A percentile compares a stretch with the other conserved stretches of the same genome.
Evolutionary conservation across 495 filamentous ascomycete species (phyloP).

Genomic region (Beverwykella pulmonaria): DNA sequence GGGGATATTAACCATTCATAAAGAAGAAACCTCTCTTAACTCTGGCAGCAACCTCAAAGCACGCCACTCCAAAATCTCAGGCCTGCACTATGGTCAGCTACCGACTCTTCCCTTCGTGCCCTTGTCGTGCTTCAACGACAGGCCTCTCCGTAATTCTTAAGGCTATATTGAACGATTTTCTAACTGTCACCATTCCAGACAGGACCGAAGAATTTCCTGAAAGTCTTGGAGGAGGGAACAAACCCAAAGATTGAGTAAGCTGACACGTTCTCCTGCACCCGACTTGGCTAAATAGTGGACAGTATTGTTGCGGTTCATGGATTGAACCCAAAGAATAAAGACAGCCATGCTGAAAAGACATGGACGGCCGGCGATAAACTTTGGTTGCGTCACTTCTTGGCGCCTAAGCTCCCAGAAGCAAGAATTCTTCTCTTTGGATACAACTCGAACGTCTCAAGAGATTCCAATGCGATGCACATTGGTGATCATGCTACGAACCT

Average conservation of each 20-base stretch:
- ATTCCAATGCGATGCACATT: conserved; percentile 1
- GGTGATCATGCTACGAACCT: conserved; percentile 2
- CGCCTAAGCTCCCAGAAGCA: background rate
- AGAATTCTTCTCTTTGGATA: conserved; percentile 10
- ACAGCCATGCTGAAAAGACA: conserved; percentile 2
- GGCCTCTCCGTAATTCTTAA: background rate
- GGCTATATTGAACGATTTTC: background rate
- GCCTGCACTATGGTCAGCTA: background rate
- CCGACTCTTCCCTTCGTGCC: background rate
- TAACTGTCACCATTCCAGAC: conserved; percentile 1
- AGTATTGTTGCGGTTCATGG: conserved; percentile 9
- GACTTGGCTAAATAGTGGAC: background rate
- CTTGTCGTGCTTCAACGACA: background rate
- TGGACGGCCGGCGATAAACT: conserved; percentile 9
- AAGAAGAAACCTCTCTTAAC: background rate
- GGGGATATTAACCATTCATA: background rate
- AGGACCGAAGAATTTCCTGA: conserved; percentile 7
- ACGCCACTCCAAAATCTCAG: background rate
- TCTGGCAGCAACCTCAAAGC: background rate
- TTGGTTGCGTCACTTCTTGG: conserved; percentile 8
- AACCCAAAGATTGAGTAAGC: conserved; percentile 12
- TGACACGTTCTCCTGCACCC: background rate
- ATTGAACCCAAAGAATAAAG: conserved; percentile 6
- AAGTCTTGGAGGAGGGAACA: background rate
- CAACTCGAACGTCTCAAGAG: conserved; percentile 4